Conservation (phyloP, 345 rosid species). For the Citrus hindsii region DNA sequence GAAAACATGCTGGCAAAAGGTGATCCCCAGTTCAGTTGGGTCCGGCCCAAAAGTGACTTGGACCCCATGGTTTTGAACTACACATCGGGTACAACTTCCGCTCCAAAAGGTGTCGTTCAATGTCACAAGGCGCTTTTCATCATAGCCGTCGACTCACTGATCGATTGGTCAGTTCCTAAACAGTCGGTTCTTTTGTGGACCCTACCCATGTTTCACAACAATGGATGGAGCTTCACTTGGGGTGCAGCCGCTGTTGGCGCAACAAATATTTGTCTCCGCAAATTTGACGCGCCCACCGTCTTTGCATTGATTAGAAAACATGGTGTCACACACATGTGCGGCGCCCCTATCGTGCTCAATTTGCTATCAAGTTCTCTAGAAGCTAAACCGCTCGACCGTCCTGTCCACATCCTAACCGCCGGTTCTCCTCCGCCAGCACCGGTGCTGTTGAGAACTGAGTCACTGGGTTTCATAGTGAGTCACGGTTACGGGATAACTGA, state of each 20-base stretch:
- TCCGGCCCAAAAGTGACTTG: too few species aligned
- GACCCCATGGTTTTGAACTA: constrained; percentile 16
- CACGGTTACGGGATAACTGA: constrained; percentile 35
- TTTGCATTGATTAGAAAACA: constrained; percentile 20
- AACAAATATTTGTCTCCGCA: constrained; percentile 32
- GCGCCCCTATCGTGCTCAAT: constrained; percentile 28
- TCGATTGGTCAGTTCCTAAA: constrained; percentile 17
- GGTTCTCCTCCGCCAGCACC: constrained; percentile 18
- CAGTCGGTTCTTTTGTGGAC: constrained; percentile 31
- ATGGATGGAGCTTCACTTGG: constrained; percentile 35
- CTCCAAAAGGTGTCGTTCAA: constrained; percentile 9
- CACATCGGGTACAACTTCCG: constrained; percentile 33
- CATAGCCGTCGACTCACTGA: constrained; percentile 17
- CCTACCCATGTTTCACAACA: constrained; percentile 38
- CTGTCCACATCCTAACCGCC: constrained; percentile 22
- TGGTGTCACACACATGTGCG: constrained; percentile 31
- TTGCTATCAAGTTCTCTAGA: constrained; percentile 18
- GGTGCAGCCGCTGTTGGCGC: constrained; percentile 37
- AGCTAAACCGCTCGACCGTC: not conserved
- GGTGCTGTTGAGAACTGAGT: not conserved
- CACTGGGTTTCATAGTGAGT: constrained; percentile 26
- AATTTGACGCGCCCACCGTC: constrained; percentile 15
- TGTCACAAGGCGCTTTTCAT: constrained; percentile 28
- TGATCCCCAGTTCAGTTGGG: too few species aligned
- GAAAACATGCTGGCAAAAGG: too few species aligned